A percentile compares a stretch with the other conserved stretches of the same genome.
These are phyloP conservation scores for Lactarius sp. DNA, from an alignment of 768 basidiomycete genomes.

Conservation along the genomic window DNA sequence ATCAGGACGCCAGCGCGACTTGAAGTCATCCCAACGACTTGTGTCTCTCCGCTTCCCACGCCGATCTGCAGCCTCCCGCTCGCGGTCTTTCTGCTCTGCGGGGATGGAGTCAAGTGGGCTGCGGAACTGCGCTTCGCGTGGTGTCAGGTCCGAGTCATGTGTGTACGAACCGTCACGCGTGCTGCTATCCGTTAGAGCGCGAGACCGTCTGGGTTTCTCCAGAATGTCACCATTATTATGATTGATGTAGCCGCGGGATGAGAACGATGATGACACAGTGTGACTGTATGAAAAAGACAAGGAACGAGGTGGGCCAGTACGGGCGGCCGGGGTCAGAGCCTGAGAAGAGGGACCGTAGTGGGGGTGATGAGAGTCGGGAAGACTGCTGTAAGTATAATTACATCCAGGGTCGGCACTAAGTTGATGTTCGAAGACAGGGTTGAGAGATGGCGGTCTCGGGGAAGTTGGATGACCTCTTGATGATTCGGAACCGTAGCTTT, in stretches of 20 bases:
- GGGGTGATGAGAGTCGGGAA: background rate
- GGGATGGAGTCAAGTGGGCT: constrained; percentile 51
- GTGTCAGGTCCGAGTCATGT: constrained; percentile 37
- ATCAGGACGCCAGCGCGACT: constrained; percentile 47
- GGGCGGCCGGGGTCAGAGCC: constrained; percentile 13
- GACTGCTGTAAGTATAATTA: background rate
- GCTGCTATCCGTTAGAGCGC: constrained; percentile 25
- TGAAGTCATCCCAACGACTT: constrained; percentile 39
- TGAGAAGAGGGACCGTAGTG: constrained; percentile 1
- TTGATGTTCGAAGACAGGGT: background rate
- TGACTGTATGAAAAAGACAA: constrained; percentile 12
- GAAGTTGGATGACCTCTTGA: background rate
- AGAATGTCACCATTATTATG: constrained; percentile 31
- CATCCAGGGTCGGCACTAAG: background rate
- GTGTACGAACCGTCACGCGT: constrained; percentile 32
- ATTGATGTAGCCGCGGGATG: constrained; percentile 1
- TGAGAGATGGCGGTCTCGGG: constrained; percentile 3
- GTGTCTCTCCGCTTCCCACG: constrained; percentile 52
- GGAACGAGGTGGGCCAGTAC: constrained; percentile 21
- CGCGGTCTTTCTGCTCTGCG: constrained; percentile 35
- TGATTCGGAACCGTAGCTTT: background rate
- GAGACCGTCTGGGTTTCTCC: constrained; percentile 32
- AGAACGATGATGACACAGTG: constrained; percentile 8
- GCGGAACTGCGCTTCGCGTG: constrained; percentile 48
- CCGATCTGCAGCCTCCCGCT: constrained; percentile 42